These are phyloP conservation scores for Colletotrichum theobromicola DNA, from an alignment of 2,329 filamentous ascomycete genomes.

Conservation along the genomic window DNA sequence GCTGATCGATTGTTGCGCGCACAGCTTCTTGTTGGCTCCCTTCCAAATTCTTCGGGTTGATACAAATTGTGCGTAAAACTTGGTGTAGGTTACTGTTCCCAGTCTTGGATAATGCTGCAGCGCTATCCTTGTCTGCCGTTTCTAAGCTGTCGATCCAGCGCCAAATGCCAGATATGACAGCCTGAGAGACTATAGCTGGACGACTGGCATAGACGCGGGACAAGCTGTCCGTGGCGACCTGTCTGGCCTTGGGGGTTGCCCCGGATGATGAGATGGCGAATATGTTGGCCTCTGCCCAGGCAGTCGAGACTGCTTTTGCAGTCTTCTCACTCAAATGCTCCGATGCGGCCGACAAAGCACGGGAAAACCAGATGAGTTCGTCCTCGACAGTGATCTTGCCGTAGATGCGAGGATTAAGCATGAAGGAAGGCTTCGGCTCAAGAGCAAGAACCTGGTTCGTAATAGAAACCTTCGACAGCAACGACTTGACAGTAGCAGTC, in stretches of 20 bases:
- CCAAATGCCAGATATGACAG: conserved; percentile 79
- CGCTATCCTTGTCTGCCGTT: conserved; percentile 77
- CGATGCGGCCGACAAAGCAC: conserved; percentile 70
- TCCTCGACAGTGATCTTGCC: conserved; percentile 77
- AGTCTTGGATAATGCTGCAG: conserved; percentile 68
- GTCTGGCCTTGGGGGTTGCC: conserved; percentile 67
- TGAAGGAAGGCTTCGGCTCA: conserved; percentile 85
- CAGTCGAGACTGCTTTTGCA: conserved; percentile 56
- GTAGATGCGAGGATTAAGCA: conserved; percentile 85
- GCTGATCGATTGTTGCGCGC: conserved; percentile 50
- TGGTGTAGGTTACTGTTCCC: conserved; percentile 68
- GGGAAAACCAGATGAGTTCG: conserved; percentile 79
- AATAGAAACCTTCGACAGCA: conserved; percentile 64
- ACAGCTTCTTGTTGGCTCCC: conserved; percentile 45
- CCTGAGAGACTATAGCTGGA: conserved; percentile 62
- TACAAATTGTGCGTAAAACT: conserved; percentile 67
- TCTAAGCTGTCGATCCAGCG: conserved; percentile 74
- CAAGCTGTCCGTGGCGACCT: conserved; percentile 66
- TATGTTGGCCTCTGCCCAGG: conserved; percentile 88
- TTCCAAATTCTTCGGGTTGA: conserved; percentile 58
- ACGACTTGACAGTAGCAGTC: conserved; percentile 47
- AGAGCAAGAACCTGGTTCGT: conserved; percentile 69
- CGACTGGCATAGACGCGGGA: conserved; percentile 68
- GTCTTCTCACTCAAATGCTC: conserved; percentile 56
- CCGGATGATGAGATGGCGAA: conserved; percentile 72